Base-by-base conservation (phyloP, 73 alveolate genomes). In the Blepharisma stoltei region DNA sequence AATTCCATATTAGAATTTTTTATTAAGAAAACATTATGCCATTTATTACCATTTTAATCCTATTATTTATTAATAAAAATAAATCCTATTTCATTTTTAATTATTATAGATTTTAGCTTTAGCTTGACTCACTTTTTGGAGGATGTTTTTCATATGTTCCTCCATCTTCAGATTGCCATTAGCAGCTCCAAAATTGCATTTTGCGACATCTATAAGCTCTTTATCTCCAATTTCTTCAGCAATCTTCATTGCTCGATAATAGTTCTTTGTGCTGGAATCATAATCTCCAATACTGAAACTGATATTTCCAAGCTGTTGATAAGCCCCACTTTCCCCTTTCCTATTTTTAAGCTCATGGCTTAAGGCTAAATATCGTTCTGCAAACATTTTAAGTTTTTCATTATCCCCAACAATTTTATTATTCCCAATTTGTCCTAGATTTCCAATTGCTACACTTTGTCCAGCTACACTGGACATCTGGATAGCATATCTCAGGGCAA, bases 251-350 rank as follows among this genome's bases (percentile, higher is more conserved):
- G 93, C 88, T 21, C 93, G n/a, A 46, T 85, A 85, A 82, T 80
- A 85, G 78, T 81, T 86, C 78, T 84, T 73, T 8, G 93, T 85
- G 25, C 84, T 38, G 4, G 81, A 45, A 66, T 85, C 93, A 75
- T 46, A 85, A 54, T 85, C 93, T 5, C 93, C 89, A 46, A 80
- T 80, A 66, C 82, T 44, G 47, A 85, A 67, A 52, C 75, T 53
- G 2, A 85, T 45, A 76, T 81, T 77, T 60, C 93, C 93, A 14
- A 85, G 78, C 45, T 85, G 82, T 80, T 80, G 46, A 71, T 85
- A 83, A n/a, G 93, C 93, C 5, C 86, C 87, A 20, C 83, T 78
- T 71, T 84, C 92, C 49, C 92, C 92, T 47, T 85, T 85, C 18
- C 88, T 55, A 38, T 85, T 80, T 67, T 85, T 85, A n/a, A 85